phyloP scores from a whole-genome alignment of 176 grass and related monocot genomes.

The Oryza glaberrima region DNA sequence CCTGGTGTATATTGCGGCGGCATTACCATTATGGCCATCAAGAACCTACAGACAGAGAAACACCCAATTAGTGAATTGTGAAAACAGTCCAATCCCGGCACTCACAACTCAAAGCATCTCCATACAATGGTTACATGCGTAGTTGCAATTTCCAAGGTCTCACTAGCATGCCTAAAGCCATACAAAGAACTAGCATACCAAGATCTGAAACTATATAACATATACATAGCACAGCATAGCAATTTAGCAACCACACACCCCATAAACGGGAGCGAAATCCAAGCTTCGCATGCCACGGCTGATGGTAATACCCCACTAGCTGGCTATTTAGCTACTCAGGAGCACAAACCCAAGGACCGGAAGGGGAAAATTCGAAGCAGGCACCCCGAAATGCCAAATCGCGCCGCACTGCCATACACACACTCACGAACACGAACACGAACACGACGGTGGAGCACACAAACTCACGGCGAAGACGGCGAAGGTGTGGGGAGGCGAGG shows the following conservation, averaged over 20 bases:
- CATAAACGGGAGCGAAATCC: slow-evolving; percentile 21
- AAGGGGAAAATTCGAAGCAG: not conserved
- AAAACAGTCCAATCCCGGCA: not conserved
- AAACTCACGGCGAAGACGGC: slow-evolving; percentile 78
- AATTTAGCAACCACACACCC: slow-evolving; percentile 19
- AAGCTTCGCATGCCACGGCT: slow-evolving; percentile 20
- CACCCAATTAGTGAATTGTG: not conserved
- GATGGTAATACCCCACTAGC: not conserved
- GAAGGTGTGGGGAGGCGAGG: slow-evolving; percentile 62
- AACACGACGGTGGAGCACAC: not conserved
- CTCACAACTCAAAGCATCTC: not conserved
- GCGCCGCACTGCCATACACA: not conserved
- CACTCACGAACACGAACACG: not conserved
- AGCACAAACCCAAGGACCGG: not conserved
- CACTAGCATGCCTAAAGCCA: not conserved
- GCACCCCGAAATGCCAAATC: slow-evolving; percentile 13
- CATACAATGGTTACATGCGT: not conserved
- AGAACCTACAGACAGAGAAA: slow-evolving; percentile 60
- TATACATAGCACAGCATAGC: not conserved
- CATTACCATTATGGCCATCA: slow-evolving; percentile 93
- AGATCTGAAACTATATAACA: slow-evolving; percentile 28
- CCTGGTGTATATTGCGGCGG: slow-evolving; percentile 92
- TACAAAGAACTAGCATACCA: slow-evolving; percentile 24
- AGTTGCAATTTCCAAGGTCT: slow-evolving; percentile 17
- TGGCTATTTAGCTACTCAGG: not conserved